Base-by-base conservation (phyloP, 2,329 filamentous ascomycete genomes). In the Aspergillus glaucus region DNA sequence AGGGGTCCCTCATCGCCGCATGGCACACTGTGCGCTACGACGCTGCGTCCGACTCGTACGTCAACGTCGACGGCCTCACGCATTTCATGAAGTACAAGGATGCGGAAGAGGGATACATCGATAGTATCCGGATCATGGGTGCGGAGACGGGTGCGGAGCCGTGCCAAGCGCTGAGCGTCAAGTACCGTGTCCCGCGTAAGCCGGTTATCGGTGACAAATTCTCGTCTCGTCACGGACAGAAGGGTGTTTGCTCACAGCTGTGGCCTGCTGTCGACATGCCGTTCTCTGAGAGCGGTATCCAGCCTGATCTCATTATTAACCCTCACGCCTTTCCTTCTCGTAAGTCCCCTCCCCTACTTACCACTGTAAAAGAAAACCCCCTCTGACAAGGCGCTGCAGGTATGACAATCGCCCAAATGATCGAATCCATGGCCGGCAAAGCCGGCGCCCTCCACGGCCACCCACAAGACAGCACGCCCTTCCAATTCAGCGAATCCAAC, bases 351-450 rank as follows among this genome's bases (percentile, higher is more conserved):
- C 6, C 10, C 41, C n/a, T 1, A 15, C 3, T 9, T n/a, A 26
- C 14, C 10, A 39, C 10, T 2, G 1, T 37, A 21, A 39, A 10
- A 2, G 2, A 37, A 26, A 24, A 4, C 12, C 5, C 6, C 14
- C 6, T 50, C 55, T 39, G 28, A 2, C 12, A 6, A 21, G 21
- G 21, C 4, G 21, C 21, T 19, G 15, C 43, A 69, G 67, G 67
- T 61, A 98, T 98, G 93, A 98, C 93, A 17, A 98, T 98, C 65
- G 93, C 93, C 65, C 97, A 97, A 88, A 97, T 98, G 71, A 84
- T 98, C 64, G 93, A 98, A 75, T 96, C 91, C 4, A 79, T 98
- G 46, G 93, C 93, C 8, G 93, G 93, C 52, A 98, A 98, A 75
- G 84, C 92, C 8, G 93, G 93, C 43, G 88, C 92, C 12, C 80